Evolutionary conservation across 169 alveolate genomes (phyloP), one percentile per base, ranked within the genome.

Genomic region (Perkinsus olseni): DNA sequence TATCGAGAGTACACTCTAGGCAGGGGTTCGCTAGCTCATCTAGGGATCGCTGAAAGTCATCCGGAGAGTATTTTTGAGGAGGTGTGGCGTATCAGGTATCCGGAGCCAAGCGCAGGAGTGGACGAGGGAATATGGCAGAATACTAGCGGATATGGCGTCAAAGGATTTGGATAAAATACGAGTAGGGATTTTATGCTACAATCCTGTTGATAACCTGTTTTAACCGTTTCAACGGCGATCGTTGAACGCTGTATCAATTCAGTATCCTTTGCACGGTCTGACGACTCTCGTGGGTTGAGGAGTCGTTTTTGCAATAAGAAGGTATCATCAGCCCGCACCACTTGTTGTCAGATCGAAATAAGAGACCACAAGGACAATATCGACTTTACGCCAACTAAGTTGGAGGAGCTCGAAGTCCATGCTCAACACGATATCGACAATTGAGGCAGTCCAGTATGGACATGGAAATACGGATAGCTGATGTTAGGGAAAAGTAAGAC

Each of bases 31-130:
- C n/a, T n/a, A n/a, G n/a, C n/a, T n/a, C n/a, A n/a, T n/a, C n/a
- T n/a, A n/a, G n/a, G n/a, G 62, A 45, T 45, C 62, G 6, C 62
- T 45, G 62, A 45, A 45, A 10, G 6, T 45, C 17, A 45, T 17
- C 17, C 17, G 62, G 62, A 17, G 17, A 45, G 62, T 45, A 17
- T 45, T 6, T 10, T 45, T 6, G 62, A 10, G 62, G 62, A 6
- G 6, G 62, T 17, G 62, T 17, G 6, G 62, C 17, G 62, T 6
- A 10, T 6, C 17, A 45, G 96, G 96, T 31, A 93, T 95, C 92
- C 93, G 95, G n/a, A 36, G 92, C 34, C 96, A 94, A 93, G 96
- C 97, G 38, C 93, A 94, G 93, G 95, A 93, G 91, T 92, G 96
- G 95, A 94, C 94, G 91, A 93, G 92, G 4, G 95, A 94, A 1